Evolutionary conservation across 2,329 filamentous ascomycete genomes (phyloP).

Genomic region (Xylariaceae sp.): DNA sequence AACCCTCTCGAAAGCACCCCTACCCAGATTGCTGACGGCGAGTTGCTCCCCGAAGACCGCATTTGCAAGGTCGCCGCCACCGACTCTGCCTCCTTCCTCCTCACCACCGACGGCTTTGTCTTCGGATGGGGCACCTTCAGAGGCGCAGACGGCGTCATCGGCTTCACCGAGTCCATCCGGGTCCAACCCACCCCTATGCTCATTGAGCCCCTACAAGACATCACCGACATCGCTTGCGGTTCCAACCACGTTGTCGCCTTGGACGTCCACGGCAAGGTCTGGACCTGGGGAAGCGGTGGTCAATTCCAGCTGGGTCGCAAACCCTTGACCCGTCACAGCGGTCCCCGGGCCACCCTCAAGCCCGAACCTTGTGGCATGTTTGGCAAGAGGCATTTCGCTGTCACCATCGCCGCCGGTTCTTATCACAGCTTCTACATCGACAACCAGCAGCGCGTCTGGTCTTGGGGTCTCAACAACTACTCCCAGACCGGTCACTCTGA

Average conservation of each 20-base stretch:
- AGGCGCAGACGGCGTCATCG: conserved; percentile 56
- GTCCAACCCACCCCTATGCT: conserved; percentile 44
- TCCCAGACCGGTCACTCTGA: conserved; percentile 63
- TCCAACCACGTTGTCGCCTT: conserved; percentile 68
- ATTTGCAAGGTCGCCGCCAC: conserved; percentile 59
- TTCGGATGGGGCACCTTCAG: conserved; percentile 69
- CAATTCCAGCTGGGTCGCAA: conserved; percentile 67
- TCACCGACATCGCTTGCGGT: conserved; percentile 59
- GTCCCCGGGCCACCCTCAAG: conserved; percentile 29
- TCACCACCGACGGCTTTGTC: conserved; percentile 60
- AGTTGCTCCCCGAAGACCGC: conserved; percentile 58
- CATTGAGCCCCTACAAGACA: conserved; percentile 57
- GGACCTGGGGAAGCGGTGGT: conserved; percentile 78
- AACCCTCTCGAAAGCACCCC: conserved; percentile 73
- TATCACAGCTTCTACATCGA: conserved; percentile 71
- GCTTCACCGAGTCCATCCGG: conserved; percentile 53
- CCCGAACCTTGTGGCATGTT: conserved; percentile 38
- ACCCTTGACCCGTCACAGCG: conserved; percentile 38
- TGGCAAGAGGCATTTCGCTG: conserved; percentile 51
- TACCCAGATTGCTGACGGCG: conserved; percentile 52
- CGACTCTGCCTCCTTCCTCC: conserved; percentile 60
- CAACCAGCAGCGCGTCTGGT: conserved; percentile 61
- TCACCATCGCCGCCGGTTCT: conserved; percentile 55
- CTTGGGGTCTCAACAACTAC: conserved; percentile 71
- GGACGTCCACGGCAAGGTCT: conserved; percentile 63